Conservation (phyloP, 495 filamentous ascomycete species). For the Margaritispora aquatica region DNA sequence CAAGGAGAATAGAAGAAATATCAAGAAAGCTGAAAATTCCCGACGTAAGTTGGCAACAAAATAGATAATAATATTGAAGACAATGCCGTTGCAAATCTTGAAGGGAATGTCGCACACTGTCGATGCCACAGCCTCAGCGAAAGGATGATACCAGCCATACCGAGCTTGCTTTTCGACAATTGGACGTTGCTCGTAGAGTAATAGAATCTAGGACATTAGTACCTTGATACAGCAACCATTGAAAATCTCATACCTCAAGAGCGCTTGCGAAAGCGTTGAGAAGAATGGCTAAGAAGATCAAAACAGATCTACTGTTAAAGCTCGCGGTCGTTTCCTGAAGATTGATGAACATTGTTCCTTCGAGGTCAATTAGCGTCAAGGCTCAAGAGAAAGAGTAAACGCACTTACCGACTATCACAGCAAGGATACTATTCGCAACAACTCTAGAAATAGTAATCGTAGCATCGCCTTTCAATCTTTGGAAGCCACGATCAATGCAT, state of each 20-base stretch:
- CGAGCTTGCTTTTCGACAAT: slow-evolving; percentile 87
- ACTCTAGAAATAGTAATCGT: slow-evolving; percentile 63
- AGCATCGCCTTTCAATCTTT: slow-evolving; percentile 61
- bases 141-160: slow-evolving; percentile 91
- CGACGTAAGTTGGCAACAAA: slow-evolving; percentile 78
- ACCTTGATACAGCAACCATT: background rate
- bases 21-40: slow-evolving; percentile 70
- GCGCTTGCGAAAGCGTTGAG: slow-evolving; percentile 47
- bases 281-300: slow-evolving; percentile 45
- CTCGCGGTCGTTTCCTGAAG: slow-evolving; percentile 51
- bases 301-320: slow-evolving; percentile 60
- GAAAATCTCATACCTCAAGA: slow-evolving; percentile 31
- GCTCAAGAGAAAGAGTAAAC: no score
- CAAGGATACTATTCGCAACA: slow-evolving; percentile 57
- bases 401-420: slow-evolving; percentile 35
- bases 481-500: slow-evolving; percentile 54
- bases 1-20: slow-evolving; percentile 66
- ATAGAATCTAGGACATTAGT: slow-evolving; percentile 30
- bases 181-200: slow-evolving; percentile 71
- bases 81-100: slow-evolving; percentile 25
- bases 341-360: slow-evolving; percentile 66
- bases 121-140: slow-evolving; percentile 74
- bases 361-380: no score
- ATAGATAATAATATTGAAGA: slow-evolving; percentile 68
- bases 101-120: slow-evolving; percentile 78